Evolutionary conservation across 257 asterid species (phyloP), one percentile per base, ranked within the genome.

Genomic region (Craterostigma plantagineum): DNA sequence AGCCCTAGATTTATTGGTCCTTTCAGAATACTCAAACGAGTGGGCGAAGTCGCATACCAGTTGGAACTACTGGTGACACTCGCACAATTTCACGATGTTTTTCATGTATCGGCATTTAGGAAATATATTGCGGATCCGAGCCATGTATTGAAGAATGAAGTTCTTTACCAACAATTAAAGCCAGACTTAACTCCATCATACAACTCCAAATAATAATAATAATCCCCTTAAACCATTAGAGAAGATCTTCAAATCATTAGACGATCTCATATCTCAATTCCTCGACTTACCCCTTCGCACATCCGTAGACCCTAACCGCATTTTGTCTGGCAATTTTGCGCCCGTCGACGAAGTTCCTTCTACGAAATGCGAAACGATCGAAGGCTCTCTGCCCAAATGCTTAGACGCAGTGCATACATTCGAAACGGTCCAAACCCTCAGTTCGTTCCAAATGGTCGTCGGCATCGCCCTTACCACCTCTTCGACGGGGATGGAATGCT

Each of bases 371-470:
- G 50, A 59, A 47, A 71, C 69, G 16, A 61, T 58, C 34, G 55
- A 61, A 18, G 86, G 75, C 13, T 39, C 67, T 30, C 70, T 75
- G 18, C 86, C 86, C 0, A 1, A 41, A 12, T 60, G 54, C 38
- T 67, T 75, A 0, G 62, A 75, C n/a, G 81, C 0, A 66, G 81
- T 0, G 68, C 68, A 2, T 76, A 72, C 59, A 64, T 76, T 40
- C 66, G 82, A 10, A 72, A 72, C 34, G 83, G 79, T 18, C 83
- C 79, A 14, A 76, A 72, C 34, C 82, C 90, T 8, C 90, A 73
- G 11, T 62, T 63, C 55, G 40, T 48, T 9, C 84, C 79, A 4
- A 51, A 46, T 9, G 76, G 80, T 0, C n/a, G n/a, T n/a, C n/a
- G n/a, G n/a, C n/a, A n/a, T n/a, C n/a, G n/a, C n/a, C 70, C 73